phyloP scores from a whole-genome alignment of 352 stramenopile species.

The Pythium utonaiense region DNA sequence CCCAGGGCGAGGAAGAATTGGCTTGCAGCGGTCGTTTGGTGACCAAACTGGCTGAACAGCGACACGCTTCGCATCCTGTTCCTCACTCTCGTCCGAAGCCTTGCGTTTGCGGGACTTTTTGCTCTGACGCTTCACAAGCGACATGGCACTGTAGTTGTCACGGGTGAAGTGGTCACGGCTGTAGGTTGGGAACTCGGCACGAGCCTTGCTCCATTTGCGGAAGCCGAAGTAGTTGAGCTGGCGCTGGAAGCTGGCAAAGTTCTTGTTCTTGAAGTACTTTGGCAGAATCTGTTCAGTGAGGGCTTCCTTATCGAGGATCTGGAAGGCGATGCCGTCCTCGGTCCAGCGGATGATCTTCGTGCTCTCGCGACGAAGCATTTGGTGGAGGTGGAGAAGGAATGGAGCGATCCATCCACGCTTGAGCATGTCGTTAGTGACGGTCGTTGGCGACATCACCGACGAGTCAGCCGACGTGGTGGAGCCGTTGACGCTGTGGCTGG shows the following conservation, averaged over 20 bases:
- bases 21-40: conserved; percentile 57
- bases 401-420: conserved; percentile 80
- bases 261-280: conserved; percentile 95
- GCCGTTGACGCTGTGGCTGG: conserved; percentile 25
- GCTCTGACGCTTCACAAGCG: conserved; percentile 82
- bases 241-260: conserved; percentile 94
- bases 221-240: conserved; percentile 97
- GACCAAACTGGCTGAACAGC: conserved; percentile 26
- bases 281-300: conserved; percentile 89
- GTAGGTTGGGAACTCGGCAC: conserved; percentile 71
- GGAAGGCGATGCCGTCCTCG: conserved; percentile 68
- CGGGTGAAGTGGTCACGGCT: conserved; percentile 78
- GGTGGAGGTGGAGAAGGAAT: conserved; percentile 81
- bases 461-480: conserved; percentile 29
- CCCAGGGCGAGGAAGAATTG: conserved; percentile 51
- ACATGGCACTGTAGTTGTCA: conserved; percentile 84
- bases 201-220: conserved; percentile 86
- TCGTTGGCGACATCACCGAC: conserved; percentile 20
- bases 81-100: conserved; percentile 27
- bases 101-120: conserved; percentile 82
- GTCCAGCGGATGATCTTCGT: conserved; percentile 80
- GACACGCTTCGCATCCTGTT: conserved; percentile 36
- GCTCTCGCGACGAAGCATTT: conserved; percentile 81
- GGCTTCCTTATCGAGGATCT: conserved; percentile 81
- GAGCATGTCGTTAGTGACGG: conserved; percentile 28